phyloP scores from a whole-genome alignment of 1,284 basidiomycete genomes.

The Sanguinoderma infundibulare region DNA sequence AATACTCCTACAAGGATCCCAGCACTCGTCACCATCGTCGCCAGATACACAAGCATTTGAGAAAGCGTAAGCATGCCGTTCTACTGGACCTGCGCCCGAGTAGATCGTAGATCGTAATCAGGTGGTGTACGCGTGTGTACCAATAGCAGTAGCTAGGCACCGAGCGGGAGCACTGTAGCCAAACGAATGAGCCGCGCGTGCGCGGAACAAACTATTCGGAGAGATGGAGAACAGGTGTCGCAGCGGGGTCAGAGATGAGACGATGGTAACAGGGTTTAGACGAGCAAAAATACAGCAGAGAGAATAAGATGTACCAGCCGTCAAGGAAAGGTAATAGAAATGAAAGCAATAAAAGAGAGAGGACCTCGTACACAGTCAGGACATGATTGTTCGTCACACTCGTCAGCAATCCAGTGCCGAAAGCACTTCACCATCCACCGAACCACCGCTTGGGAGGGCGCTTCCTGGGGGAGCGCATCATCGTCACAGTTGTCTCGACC shows the following conservation, averaged over 20 bases:
- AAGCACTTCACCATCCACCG: constrained; percentile 26
- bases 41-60: constrained; percentile 20
- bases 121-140: constrained; percentile 6
- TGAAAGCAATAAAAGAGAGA: constrained; percentile 32
- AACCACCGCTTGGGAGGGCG: constrained; percentile 30
- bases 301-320: constrained; percentile 23
- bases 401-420: constrained; percentile 16
- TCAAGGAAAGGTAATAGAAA: constrained; percentile 25
- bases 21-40: constrained; percentile 25
- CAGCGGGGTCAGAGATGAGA: constrained; percentile 24
- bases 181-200: constrained; percentile 13
- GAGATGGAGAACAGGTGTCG: constrained; percentile 20
- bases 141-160: constrained; percentile 24
- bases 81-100: constrained; percentile 30
- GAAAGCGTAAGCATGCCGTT: constrained; percentile 32
- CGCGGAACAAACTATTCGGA: constrained; percentile 7
- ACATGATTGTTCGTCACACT: constrained; percentile 28
- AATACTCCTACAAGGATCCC: constrained; percentile 25
- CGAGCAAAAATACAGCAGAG: constrained; percentile 26
- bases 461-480: constrained; percentile 25
- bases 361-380: constrained; percentile 29
- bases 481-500: constrained; percentile 27
- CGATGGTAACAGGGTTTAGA: constrained; percentile 11
- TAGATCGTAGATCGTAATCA: constrained; percentile 23
- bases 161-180: constrained; percentile 10